Evolutionary conservation across 768 basidiomycete genomes (phyloP), one percentile per base, ranked within the genome.

Genomic region (Inosperma sp.): DNA sequence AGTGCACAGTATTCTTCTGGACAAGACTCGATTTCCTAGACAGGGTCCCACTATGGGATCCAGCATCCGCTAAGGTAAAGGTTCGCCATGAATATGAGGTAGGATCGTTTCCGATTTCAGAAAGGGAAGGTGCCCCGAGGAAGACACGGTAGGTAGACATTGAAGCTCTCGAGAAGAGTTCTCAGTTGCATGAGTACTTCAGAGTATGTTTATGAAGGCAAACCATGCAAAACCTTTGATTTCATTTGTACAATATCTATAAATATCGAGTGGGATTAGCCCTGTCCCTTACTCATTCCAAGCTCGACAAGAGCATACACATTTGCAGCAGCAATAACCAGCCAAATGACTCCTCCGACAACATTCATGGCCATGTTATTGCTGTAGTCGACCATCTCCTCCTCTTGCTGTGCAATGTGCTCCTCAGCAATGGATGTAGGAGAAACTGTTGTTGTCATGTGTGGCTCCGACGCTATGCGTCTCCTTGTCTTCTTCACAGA

Each of bases 221-320:
- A n/a, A n/a, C n/a, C n/a, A n/a, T n/a, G n/a, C n/a, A n/a, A n/a
- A n/a, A n/a, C n/a, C n/a, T n/a, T n/a, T n/a, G n/a, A n/a, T n/a
- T n/a, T n/a, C n/a, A n/a, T n/a, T n/a, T n/a, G n/a, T n/a, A n/a
- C n/a, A n/a, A n/a, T n/a, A n/a, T n/a, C n/a, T n/a, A n/a, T n/a
- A n/a, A n/a, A n/a, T n/a, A n/a, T n/a, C n/a, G n/a, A n/a, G n/a
- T n/a, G n/a, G n/a, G n/a, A n/a, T n/a, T n/a, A n/a, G n/a, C n/a
- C n/a, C n/a, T n/a, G n/a, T n/a, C n/a, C n/a, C n/a, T n/a, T n/a
- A n/a, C n/a, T n/a, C 23, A 16, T 17, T 12, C 42, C 77, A 35
- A 92, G 68, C 31, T 75, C 76, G 9, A 82, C 74, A 51, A 94
- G 73, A 4, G 85, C 89, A 62, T 93, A 93, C 25, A 78, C 59